Evolutionary conservation across 2,329 filamentous ascomycete species (phyloP).

Genomic region (Colletotrichum zoysiae): DNA sequence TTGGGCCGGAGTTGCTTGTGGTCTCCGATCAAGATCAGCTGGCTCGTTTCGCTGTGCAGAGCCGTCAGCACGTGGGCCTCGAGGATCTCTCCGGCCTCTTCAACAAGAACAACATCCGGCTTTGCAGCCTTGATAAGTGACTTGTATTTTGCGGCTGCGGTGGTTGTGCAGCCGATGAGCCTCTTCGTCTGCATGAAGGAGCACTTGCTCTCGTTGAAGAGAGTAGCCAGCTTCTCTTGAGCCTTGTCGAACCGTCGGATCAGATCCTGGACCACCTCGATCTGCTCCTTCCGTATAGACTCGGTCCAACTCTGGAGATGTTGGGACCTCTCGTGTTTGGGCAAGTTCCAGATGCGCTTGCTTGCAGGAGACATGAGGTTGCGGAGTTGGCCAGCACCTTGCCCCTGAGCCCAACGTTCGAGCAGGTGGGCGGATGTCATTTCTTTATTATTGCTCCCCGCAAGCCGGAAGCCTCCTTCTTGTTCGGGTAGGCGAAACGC

Average conservation of each 20-base stretch:
- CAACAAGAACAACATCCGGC: constrained; percentile 74
- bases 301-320: constrained; percentile 57
- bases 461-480: constrained; percentile 58
- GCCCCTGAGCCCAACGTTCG: constrained; percentile 63
- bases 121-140: constrained; percentile 64
- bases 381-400: constrained; percentile 59
- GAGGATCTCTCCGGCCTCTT: constrained; percentile 81
- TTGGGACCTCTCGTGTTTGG: not conserved
- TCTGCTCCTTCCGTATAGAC: constrained; percentile 63
- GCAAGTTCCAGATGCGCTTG: constrained; percentile 65
- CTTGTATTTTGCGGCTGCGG: constrained; percentile 73
- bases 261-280: constrained; percentile 54
- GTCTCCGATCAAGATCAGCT: constrained; percentile 79
- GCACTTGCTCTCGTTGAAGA: constrained; percentile 59
- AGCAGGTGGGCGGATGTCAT: constrained; percentile 64
- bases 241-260: constrained; percentile 57
- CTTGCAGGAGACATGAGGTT: constrained; percentile 46
- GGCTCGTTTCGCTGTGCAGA: constrained; percentile 66
- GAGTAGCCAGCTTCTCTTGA: constrained; percentile 56
- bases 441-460: constrained; percentile 60
- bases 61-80: constrained; percentile 76
- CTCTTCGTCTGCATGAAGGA: constrained; percentile 64
- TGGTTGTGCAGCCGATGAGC: constrained; percentile 80
- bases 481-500: constrained; percentile 66
- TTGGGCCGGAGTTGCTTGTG: constrained; percentile 81